Conservation (phyloP, 2,329 filamentous ascomycete species). For the Celoporthe dispersa region DNA sequence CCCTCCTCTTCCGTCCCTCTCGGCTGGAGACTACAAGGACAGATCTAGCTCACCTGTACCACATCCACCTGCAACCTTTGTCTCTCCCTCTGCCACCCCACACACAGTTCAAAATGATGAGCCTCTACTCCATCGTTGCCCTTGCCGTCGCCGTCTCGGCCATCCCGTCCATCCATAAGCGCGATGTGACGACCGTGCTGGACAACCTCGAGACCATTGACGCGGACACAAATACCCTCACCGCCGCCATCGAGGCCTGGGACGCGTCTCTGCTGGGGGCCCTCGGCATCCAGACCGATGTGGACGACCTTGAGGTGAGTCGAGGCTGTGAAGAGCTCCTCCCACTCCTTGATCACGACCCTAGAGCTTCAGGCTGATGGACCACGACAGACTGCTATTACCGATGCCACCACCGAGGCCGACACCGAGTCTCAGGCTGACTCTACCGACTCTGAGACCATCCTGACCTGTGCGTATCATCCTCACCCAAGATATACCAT, state of each 20-base stretch:
- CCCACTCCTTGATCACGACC: neutral
- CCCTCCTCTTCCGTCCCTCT: neutral
- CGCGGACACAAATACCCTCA: constrained; percentile 19
- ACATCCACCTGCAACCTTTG: neutral
- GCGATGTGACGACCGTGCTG: constrained; percentile 21
- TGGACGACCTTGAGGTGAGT: constrained; percentile 18
- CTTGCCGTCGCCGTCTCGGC: constrained; percentile 25
- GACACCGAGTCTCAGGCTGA: constrained; percentile 17
- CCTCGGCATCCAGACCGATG: constrained; percentile 14
- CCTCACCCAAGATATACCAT: neutral
- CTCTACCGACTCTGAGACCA: constrained; percentile 24
- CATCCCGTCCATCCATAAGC: constrained; percentile 12
- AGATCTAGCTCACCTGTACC: neutral
- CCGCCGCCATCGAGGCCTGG: constrained; percentile 22
- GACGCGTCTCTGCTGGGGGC: constrained; percentile 22
- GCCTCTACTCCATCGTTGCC: constrained; percentile 20
- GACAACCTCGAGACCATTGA: constrained; percentile 26
- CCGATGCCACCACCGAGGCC: constrained; percentile 22
- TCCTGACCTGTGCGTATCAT: constrained; percentile 11
- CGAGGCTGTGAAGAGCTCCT: neutral
- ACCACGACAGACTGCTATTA: constrained; percentile 15
- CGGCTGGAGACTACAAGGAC: neutral
- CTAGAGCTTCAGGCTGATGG: constrained; percentile 5
- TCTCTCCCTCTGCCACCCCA: neutral
- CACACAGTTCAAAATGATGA: constrained; percentile 22